These are phyloP conservation scores for Entomophthora muscae DNA, from an alignment of 371 early-diverging fungal species.

Conservation along the genomic window DNA sequence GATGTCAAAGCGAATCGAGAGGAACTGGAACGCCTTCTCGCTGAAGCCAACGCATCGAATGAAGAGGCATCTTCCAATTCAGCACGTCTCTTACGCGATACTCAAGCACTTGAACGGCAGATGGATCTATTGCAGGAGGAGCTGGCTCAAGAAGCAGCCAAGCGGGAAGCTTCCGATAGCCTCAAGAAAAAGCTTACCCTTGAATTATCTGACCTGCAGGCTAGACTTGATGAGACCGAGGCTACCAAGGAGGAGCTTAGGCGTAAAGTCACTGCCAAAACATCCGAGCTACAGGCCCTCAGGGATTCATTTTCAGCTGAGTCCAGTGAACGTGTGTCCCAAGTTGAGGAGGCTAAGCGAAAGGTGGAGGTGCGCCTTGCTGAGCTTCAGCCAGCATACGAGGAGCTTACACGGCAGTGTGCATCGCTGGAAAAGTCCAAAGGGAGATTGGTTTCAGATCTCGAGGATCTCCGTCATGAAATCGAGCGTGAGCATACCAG, in stretches of 20 bases:
- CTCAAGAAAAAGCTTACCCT: slow-evolving; percentile 15
- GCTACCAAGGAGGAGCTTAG: slow-evolving; percentile 27
- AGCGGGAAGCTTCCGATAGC: slow-evolving; percentile 22
- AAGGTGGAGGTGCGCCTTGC: slow-evolving; percentile 37
- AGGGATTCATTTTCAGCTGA: slow-evolving; percentile 44
- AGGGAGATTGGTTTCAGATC: slow-evolving; percentile 35
- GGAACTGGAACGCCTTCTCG: slow-evolving; percentile 27
- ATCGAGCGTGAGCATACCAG: slow-evolving; percentile 48
- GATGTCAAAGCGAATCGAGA: slow-evolving; percentile 30
- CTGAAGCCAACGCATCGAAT: slow-evolving; percentile 21
- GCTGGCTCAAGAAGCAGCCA: slow-evolving; percentile 38
- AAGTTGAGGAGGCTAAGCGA: slow-evolving; percentile 40
- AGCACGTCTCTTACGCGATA: slow-evolving; percentile 35
- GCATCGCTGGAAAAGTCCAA: slow-evolving; percentile 46
- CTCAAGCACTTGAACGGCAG: slow-evolving; percentile 25
- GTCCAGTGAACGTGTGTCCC: slow-evolving; percentile 25
- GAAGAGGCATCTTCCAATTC: slow-evolving; percentile 30
- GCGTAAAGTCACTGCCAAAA: slow-evolving; percentile 32
- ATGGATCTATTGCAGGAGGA: slow-evolving; percentile 31
- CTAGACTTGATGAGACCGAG: slow-evolving; percentile 50
- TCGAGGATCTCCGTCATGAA: slow-evolving; percentile 51
- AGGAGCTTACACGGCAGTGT: slow-evolving; percentile 30
- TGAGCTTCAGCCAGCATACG: slow-evolving; percentile 33
- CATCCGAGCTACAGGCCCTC: slow-evolving; percentile 43
- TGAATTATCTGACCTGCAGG: slow-evolving; percentile 31